Evolutionary conservation across 805 yeast species (phyloP), one percentile per base, ranked within the genome.

Genomic region (Starmera dryadoides): DNA sequence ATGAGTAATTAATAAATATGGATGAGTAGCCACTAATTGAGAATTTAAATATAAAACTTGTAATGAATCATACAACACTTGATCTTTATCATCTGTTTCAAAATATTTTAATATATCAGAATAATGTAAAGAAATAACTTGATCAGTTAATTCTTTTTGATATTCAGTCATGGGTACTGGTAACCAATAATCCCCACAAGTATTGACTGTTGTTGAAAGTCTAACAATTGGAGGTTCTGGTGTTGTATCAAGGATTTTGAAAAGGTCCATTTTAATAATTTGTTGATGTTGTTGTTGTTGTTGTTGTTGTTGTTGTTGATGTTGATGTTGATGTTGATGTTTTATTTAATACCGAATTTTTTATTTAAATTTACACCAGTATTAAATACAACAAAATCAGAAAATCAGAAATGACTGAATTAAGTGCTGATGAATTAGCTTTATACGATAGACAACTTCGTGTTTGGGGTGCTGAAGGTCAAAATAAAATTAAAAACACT

Each of bases 391-490:
- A 22, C 28, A 25, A n/a, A 12, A 25, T 5, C 28, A 25, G n/a
- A n/a, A n/a, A n/a, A n/a, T n/a, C n/a, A n/a, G n/a, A 26, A 10
- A 35, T 34, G 35, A 38, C 41, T 6, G 53, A 51, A 22, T 47
- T 66, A 30, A 50, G 53, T 23, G 64, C 63, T 61, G 96, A 88
- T 52, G 97, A 89, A 56, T 77, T 89, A 42, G 96, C 94, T 1
- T 71, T 91, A 18, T 91, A 91, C 56, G 98, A 91, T 60, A 75
- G 98, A 42, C 98, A 91, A 61, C 89, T 91, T 46, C 66, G 98
- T 45, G 69, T 91, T 17, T 91, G 98, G 98, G 98, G 98, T 2
- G 68, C 93, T 55, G 94, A 85, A 25, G 95, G 97, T 4, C 98
- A 91, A 58, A 70, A 77, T 31, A 58, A 75, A 33, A 75, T 91